Evolutionary conservation across 768 basidiomycete species (phyloP).

Genomic region (Collybia mongolica): DNA sequence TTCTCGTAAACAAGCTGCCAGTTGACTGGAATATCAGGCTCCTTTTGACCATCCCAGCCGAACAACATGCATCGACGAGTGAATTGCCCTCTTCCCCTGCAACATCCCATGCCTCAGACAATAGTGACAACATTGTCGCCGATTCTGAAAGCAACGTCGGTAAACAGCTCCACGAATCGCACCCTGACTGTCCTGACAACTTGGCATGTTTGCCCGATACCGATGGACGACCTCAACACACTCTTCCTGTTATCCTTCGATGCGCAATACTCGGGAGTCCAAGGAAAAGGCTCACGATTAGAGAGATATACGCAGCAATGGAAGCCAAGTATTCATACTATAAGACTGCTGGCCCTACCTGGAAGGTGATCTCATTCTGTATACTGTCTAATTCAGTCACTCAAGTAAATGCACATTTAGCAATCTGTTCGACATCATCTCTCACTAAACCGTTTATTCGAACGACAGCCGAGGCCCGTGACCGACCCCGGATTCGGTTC

Average conservation of each 20-base stretch:
- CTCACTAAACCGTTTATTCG: conserved; percentile 79
- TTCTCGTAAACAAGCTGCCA: conserved; percentile 16
- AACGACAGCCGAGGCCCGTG: conserved; percentile 77
- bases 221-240: conserved; percentile 77
- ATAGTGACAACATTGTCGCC: conserved; percentile 25
- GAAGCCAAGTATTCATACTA: conserved; percentile 84
- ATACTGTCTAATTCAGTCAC: conserved; percentile 5
- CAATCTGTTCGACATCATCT: conserved; percentile 89
- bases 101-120: conserved; percentile 29
- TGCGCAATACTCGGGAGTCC: conserved; percentile 82
- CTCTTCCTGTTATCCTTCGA: conserved; percentile 80
- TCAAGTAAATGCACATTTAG: conserved; percentile 33
- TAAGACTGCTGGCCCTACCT: conserved; percentile 75
- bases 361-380: conserved; percentile 59
- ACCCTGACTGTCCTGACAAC: conserved; percentile 77
- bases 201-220: conserved; percentile 79
- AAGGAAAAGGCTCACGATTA: conserved; percentile 73
- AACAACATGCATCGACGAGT: conserved; percentile 23
- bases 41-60: conserved; percentile 18
- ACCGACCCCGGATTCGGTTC: conserved; percentile 87
- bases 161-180: conserved; percentile 45
- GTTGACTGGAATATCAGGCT: conserved; percentile 17
- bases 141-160: conserved; percentile 21
- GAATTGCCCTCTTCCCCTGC: conserved; percentile 27
- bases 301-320: conserved; percentile 86